Evolutionary conservation across 495 filamentous ascomycete species (phyloP).

Genomic region (Astrothelium macrocarpum): DNA sequence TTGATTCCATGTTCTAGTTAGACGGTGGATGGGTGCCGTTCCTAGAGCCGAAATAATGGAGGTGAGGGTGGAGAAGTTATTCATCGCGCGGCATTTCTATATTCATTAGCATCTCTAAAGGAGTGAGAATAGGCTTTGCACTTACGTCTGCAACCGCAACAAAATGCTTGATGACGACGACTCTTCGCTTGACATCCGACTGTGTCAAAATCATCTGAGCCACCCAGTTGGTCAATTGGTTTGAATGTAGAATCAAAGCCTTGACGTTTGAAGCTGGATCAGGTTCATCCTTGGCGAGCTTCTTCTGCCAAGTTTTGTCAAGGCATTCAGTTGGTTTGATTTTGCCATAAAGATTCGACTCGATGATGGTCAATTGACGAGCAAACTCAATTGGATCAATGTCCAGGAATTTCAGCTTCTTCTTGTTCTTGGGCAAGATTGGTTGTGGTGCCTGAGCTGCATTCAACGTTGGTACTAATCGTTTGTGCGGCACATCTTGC

Average conservation of each 20-base stretch:
- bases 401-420: slow-evolving; percentile 97
- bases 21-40: slow-evolving; percentile 86
- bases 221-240: slow-evolving; percentile 98
- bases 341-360: slow-evolving; percentile 88
- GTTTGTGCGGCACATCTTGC: slow-evolving; percentile 77
- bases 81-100: slow-evolving; percentile 85
- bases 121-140: slow-evolving; percentile 15
- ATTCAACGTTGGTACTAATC: slow-evolving; percentile 75
- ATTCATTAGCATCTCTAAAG: slow-evolving; percentile 17
- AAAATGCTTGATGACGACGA: slow-evolving; percentile 97
- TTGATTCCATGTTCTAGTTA: slow-evolving; percentile 89
- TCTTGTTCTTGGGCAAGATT: slow-evolving; percentile 98
- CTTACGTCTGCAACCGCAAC: slow-evolving; percentile 88
- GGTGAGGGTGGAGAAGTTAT: slow-evolving; percentile 97
- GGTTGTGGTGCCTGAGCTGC: slow-evolving; percentile 63
- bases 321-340: slow-evolving; percentile 92
- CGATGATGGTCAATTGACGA: slow-evolving; percentile 91
- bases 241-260: slow-evolving; percentile 90
- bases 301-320: slow-evolving; percentile 98
- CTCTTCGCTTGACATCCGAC: slow-evolving; percentile 84
- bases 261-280: slow-evolving; percentile 94
- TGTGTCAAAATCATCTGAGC: slow-evolving; percentile 99
- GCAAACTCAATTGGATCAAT: slow-evolving; percentile 95
- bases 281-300: slow-evolving; percentile 66
- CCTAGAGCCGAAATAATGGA: slow-evolving; percentile 94